Base-by-base conservation (phyloP, 139 green algal species). In the Auxenochlorella pyrenoidosa region DNA sequence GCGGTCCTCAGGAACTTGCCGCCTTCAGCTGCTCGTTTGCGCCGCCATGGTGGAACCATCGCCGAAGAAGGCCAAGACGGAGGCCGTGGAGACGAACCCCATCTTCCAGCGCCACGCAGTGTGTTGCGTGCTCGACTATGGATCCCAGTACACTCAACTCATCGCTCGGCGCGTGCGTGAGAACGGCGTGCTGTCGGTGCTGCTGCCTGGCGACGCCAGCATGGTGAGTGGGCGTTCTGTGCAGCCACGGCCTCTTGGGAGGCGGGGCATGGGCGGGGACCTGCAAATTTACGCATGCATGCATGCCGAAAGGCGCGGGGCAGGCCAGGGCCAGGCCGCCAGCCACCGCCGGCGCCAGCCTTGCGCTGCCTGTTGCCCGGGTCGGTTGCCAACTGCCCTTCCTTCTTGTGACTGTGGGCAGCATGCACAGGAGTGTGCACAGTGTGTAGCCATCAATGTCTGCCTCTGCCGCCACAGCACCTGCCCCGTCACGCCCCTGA, bases 121-220 rank as follows among this genome's bases (percentile, higher is more conserved):
- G 10, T 91, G 87, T 41, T 65, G 97, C 47, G 93, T 98, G 66
- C 89, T 98, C 30, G 96, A 98, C 86, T 98, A 96, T 87, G 96
- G 98, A 38, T 58, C 41, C 30, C 82, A 86, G 43, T 86, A 86
- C 66, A 86, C 82, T 15, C 98, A 99, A 92, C 94, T 99, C 0
- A 99, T 99, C 85, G 94, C 96, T 0, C 91, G 98, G 44, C 91
- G 98, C 0, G 91, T 99, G 28, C 92, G 98, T 71, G 98, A 99
- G 88, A 91, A 98, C 22, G 90, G 92, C 22, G 94, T 99, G 41
- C 97, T 97, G 71, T 99, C 97, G 4, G 90, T 98, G 82, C 92
- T 99, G 44, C 87, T 99, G 40, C 96, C 98, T 59, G 97, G 96
- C 6, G 98, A 99, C 78, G 94, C 92, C 40, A 88, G 80, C 0